These are phyloP conservation scores for Phycomyces blakesleeanus DNA, from an alignment of 192 early-diverging fungal genomes.

Conservation along the genomic window DNA sequence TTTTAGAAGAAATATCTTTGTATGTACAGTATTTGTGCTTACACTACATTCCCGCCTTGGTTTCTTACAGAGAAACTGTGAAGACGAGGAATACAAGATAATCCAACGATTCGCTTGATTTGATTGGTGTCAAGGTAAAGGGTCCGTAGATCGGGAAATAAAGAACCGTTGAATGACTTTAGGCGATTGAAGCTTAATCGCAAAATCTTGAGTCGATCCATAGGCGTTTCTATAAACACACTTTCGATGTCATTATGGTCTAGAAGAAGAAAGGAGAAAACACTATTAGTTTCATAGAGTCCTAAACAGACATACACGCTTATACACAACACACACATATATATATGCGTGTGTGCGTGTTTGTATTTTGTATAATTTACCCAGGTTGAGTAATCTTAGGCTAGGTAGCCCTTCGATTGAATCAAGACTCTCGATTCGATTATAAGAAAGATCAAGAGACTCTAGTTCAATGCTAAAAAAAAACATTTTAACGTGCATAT, in stretches of 20 bases:
- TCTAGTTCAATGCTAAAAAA: conserved; percentile 35
- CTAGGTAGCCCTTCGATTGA: conserved; percentile 31
- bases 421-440: conserved; percentile 40
- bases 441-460: conserved; percentile 41
- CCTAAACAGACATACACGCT: no score
- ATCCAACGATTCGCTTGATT: conserved; percentile 33
- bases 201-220: conserved; percentile 31
- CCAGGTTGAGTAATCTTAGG: conserved; percentile 39
- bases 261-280: conserved; percentile 3
- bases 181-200: conserved; percentile 42
- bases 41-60: conserved; percentile 43
- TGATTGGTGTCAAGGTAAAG: conserved; percentile 47
- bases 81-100: conserved; percentile 30
- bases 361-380: conserved; percentile 18
- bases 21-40: no score
- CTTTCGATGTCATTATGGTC: conserved; percentile 43
- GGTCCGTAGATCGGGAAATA: conserved; percentile 39
- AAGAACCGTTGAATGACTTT: conserved; percentile 30
- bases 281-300: not conserved
- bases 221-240: conserved; percentile 35
- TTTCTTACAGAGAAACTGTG: conserved; percentile 43
- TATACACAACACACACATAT: no score
- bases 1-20: no score
- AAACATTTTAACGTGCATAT: conserved; percentile 30
- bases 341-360: not conserved